These are phyloP conservation scores for Sonneratia alba DNA, from an alignment of 345 rosid species.

Conservation along the genomic window DNA sequence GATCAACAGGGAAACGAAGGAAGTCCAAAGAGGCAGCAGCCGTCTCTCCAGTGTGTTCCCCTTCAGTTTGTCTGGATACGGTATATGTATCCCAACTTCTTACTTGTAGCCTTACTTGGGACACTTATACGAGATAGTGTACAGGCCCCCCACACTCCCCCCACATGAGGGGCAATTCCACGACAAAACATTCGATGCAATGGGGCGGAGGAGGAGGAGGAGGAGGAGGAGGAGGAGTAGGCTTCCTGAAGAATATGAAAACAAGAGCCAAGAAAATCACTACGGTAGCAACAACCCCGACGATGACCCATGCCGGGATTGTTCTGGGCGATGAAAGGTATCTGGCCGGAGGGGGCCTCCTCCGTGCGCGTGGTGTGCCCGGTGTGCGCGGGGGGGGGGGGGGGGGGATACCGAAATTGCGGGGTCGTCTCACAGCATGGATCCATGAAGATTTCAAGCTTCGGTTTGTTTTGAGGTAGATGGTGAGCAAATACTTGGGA, in stretches of 20 bases:
- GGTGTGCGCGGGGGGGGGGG: too few relatives aligned
- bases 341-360: not conserved
- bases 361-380: constrained; percentile 6
- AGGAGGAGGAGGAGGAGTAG: not conserved
- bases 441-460: not conserved
- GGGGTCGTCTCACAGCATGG: not conserved
- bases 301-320: constrained; percentile 11
- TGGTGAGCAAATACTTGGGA: not conserved
- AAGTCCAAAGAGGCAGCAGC: too few relatives aligned
- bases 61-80: constrained; percentile 1
- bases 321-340: not conserved
- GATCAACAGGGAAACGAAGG: too few relatives aligned
- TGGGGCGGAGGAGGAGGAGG: not conserved
- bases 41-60: too few relatives aligned
- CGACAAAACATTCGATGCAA: not conserved
- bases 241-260: not conserved
- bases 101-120: constrained; percentile 4
- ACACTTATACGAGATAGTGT: constrained; percentile 5
- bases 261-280: constrained; percentile 4
- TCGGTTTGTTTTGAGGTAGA: not conserved
- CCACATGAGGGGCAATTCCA: constrained; percentile 3
- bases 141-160: constrained; percentile 1
- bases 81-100: constrained; percentile 5
- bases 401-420: not conserved
- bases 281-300: not conserved